Percentiles rank a stretch among this genome's conserved stretches.
phyloP scores from a whole-genome alignment of 75 land plant species.

The Picea glauca region DNA sequence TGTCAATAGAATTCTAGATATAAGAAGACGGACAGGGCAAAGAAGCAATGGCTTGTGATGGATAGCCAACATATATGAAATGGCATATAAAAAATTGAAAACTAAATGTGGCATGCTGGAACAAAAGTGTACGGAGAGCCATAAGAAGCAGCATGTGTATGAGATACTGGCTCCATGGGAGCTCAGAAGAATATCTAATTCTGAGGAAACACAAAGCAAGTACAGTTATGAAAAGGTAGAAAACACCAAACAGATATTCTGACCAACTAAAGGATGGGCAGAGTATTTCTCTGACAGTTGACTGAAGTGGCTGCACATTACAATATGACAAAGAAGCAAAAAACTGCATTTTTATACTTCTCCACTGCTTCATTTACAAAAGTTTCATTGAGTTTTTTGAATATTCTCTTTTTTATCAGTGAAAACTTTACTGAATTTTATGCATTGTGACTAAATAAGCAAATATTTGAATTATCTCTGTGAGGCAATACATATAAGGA shows the following conservation, averaged over 20 bases:
- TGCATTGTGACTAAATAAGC: not conserved
- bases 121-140: not conserved
- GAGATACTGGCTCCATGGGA: not conserved
- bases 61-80: not conserved
- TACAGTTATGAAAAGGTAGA: not conserved
- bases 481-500: not conserved
- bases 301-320: not conserved
- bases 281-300: not conserved
- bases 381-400: too few species aligned
- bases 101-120: not conserved
- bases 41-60: not conserved
- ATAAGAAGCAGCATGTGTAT: not conserved
- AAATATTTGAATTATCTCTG: not conserved
- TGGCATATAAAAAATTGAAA: not conserved
- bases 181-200: not conserved
- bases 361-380: too few species aligned
- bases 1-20: not conserved
- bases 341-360: too few species aligned
- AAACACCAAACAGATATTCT: not conserved
- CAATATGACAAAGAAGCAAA: not conserved
- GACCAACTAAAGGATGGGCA: not conserved
- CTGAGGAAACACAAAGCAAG: not conserved
- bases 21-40: not conserved
- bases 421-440: not conserved
- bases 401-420: not conserved